A percentile compares a stretch with the other conserved stretches of the same genome.
phyloP scores from a whole-genome alignment of 148 eudicot genomes.

The Nepenthes mirabilis region DNA sequence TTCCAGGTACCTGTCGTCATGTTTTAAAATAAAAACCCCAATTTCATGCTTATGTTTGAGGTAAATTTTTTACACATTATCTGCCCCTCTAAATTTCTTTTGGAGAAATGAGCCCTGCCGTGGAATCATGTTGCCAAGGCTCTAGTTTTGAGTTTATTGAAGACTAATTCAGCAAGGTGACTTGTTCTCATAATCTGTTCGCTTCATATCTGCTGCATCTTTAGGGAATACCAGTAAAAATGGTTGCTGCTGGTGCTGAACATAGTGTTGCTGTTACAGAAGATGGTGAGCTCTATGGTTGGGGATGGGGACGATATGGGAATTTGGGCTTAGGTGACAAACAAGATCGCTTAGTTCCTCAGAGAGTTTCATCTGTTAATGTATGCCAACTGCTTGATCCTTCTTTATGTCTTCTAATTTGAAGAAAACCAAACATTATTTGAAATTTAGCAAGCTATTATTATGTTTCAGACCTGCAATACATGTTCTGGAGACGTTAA shows the following conservation, averaged over 20 bases:
- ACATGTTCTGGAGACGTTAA: too few relatives aligned
- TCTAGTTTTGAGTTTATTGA: background rate
- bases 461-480: too few relatives aligned
- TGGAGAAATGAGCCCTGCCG: background rate
- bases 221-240: conserved; percentile 74
- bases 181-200: background rate
- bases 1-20: conserved; percentile 42
- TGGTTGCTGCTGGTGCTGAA: conserved; percentile 99
- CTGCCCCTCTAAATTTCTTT: background rate
- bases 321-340: conserved; percentile 96
- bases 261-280: conserved; percentile 96
- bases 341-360: conserved; percentile 76
- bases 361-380: conserved; percentile 49
- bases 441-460: too few relatives aligned
- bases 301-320: conserved; percentile 99
- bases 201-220: background rate
- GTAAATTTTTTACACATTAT: background rate
- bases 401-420: background rate
- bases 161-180: background rate
- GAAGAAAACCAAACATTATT: too few relatives aligned
- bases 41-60: background rate
- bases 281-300: conserved; percentile 84
- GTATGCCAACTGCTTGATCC: conserved; percentile 25
- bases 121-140: background rate
- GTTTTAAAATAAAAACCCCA: background rate